These are phyloP conservation scores for Aspergillus piperis DNA, from an alignment of 2,329 filamentous ascomycete genomes.

Conservation along the genomic window DNA sequence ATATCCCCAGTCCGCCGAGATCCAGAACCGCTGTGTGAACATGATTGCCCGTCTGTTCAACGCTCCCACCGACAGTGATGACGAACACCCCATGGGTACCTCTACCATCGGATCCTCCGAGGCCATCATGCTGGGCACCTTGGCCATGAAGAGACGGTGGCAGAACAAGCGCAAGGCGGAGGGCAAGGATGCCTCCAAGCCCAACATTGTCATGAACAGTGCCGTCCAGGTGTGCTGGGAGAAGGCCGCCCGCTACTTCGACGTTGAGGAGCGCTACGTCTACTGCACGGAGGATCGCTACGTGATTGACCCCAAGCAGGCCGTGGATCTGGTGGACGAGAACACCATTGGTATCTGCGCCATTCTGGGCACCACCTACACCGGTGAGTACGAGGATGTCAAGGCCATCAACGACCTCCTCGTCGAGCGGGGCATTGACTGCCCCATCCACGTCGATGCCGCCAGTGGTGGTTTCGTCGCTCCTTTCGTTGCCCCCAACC, in stretches of 20 bases:
- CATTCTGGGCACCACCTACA: constrained; percentile 92
- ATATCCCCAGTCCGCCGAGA: constrained; percentile 77
- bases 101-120: constrained; percentile 89
- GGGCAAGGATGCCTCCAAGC: constrained; percentile 76
- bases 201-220: constrained; percentile 94
- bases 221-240: constrained; percentile 98
- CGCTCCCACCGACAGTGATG: constrained; percentile 60
- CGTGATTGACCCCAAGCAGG: constrained; percentile 64
- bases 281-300: constrained; percentile 63
- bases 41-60: constrained; percentile 92
- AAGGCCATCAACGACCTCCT: constrained; percentile 89
- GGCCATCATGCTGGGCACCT: constrained; percentile 52
- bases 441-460: constrained; percentile 90
- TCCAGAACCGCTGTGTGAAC: constrained; percentile 88
- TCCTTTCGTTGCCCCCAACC: constrained; percentile 80
- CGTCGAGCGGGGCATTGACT: constrained; percentile 70
- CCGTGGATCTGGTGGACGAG: constrained; percentile 64
- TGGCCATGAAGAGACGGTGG: constrained; percentile 97
- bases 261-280: constrained; percentile 84
- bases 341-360: constrained; percentile 87
- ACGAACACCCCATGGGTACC: constrained; percentile 74
- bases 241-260: constrained; percentile 85
- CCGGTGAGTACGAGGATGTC: constrained; percentile 92
- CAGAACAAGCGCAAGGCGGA: constrained; percentile 79
- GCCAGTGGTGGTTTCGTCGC: constrained; percentile 91